These are phyloP conservation scores for Yarrowia sp. DNA, from an alignment of 805 yeast species.

Conservation along the genomic window DNA sequence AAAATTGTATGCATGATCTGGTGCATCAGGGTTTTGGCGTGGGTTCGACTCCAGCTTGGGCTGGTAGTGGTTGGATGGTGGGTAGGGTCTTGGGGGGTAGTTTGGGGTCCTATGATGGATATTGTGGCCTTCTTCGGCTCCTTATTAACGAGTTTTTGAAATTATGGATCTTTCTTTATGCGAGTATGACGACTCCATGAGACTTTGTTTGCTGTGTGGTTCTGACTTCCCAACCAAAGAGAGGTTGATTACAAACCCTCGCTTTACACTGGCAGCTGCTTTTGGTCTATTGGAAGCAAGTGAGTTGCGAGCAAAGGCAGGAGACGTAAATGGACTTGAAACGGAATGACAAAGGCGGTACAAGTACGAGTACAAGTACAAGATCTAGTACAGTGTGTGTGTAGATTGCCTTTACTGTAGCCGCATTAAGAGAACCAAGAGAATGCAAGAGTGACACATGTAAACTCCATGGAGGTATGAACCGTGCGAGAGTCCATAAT, in stretches of 20 bases:
- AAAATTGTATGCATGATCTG: slow-evolving; percentile 15
- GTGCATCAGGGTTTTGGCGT: background rate
- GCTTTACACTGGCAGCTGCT: background rate
- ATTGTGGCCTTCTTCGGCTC: background rate
- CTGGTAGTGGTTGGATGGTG: too few relatives aligned
- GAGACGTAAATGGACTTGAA: too few relatives aligned
- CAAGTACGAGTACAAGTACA: too few relatives aligned
- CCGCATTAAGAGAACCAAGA: too few relatives aligned
- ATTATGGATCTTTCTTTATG: background rate
- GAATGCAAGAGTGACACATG: background rate
- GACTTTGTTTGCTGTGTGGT: background rate
- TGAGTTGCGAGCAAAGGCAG: background rate
- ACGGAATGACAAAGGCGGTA: background rate
- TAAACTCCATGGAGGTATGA: background rate
- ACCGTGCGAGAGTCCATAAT: too few relatives aligned
- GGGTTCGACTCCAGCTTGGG: background rate
- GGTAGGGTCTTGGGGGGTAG: background rate
- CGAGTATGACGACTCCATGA: background rate
- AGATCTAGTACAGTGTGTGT: too few relatives aligned
- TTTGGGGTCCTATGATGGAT: background rate
- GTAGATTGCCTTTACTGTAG: too few relatives aligned
- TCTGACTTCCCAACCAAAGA: too few relatives aligned
- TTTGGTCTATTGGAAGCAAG: background rate
- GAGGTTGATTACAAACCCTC: background rate
- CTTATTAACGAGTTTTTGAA: background rate